phyloP scores from a whole-genome alignment of 305 asterid species.

The Nicotiana rustica region DNA sequence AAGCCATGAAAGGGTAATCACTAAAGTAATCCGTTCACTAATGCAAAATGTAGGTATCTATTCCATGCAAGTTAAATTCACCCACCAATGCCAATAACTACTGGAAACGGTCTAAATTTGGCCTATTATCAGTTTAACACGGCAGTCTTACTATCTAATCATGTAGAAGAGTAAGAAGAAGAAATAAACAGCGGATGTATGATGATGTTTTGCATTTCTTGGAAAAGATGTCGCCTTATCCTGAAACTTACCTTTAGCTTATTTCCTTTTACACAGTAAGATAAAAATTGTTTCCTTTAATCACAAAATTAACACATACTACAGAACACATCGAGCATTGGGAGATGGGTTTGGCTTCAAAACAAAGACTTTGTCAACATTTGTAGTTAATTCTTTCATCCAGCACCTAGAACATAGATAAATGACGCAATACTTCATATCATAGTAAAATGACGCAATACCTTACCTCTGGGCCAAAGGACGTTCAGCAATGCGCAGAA shows the following conservation, averaged over 20 bases:
- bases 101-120: background rate
- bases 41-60: background rate
- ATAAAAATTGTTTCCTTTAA: background rate
- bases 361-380: background rate
- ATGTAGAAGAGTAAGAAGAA: constrained; percentile 12
- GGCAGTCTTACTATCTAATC: background rate
- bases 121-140: background rate
- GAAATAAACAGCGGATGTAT: background rate
- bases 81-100: background rate
- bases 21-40: background rate
- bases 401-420: constrained; percentile 21
- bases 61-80: background rate
- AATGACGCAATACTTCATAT: constrained; percentile 5
- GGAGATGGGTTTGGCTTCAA: background rate
- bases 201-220: background rate
- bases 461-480: constrained; percentile 82
- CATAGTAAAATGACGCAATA: constrained; percentile 5
- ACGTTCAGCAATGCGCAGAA: constrained; percentile 83
- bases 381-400: background rate
- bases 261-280: background rate
- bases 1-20: background rate
- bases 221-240: background rate
- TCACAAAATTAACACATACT: background rate
- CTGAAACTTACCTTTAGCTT: background rate
- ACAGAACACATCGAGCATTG: background rate